Evolutionary conservation across 192 early-diverging fungal species (phyloP), one percentile per base, ranked within the genome.

Genomic region (Nowakowskiella sp.): DNA sequence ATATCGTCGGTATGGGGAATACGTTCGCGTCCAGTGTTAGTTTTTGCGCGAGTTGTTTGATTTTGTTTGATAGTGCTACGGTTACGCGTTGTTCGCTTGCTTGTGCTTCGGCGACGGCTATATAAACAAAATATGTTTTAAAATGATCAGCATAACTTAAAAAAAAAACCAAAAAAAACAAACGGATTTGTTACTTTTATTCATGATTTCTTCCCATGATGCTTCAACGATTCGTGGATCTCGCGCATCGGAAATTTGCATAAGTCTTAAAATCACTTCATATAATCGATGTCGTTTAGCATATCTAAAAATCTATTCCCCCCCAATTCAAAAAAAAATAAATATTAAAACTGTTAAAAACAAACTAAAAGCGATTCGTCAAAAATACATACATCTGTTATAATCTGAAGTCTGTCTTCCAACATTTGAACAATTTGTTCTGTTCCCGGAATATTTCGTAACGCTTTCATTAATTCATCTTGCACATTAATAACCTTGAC

Each of bases 21-120:
- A 70, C 65, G 4, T 66, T 52, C 4, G 65, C 64, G 29, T 67
- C 51, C 21, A 50, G 31, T 39, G 28, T 46, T 46, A 70, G 62
- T 31, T 42, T 46, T 21, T 31, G 30, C 7, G 63, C 67, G 22
- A 60, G n/a, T 16, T 62, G 39, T 3, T 30, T 36, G 27, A 70
- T 44, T 49, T 66, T 70, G 33, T 63, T 42, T 1, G 24, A 9
- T 23, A 68, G 47, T 6, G 49, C 49, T 6, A 53, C 52, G 47
- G 67, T 61, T 30, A 46, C 31, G 33, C 53, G 31, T 5, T 55
- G 51, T 25, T 34, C 21, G 13, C 43, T 21, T 16, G 16, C 42
- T 6, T 33, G 8, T 4, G 58, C 58, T n/a, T 62, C 59, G 0
- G 51, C 45, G 19, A 32, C 24, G 2, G 49, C 49, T n/a, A n/a